Conservation (phyloP, 192 early-diverging fungal species). For the Backusella circina region DNA sequence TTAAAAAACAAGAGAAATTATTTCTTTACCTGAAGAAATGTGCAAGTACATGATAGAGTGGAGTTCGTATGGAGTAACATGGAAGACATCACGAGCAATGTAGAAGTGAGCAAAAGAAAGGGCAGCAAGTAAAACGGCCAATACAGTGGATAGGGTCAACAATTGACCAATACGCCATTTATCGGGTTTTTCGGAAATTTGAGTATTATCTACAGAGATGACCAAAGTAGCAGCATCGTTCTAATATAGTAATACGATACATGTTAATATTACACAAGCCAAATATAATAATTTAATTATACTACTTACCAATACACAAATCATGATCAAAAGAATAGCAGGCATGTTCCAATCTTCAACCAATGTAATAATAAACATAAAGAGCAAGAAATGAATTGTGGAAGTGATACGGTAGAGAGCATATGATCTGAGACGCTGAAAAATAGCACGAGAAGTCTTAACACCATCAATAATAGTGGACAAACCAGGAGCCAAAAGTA, state of each 20-base stretch:
- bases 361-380: slow-evolving; percentile 88
- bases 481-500: slow-evolving; percentile 79
- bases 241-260: background rate
- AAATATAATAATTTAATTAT: background rate
- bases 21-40: slow-evolving; percentile 61
- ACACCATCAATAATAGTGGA: slow-evolving; percentile 89
- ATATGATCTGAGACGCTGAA: slow-evolving; percentile 88
- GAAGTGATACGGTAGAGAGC: slow-evolving; percentile 90
- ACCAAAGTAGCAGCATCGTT: slow-evolving; percentile 90
- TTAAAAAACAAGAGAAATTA: too few relatives aligned
- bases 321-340: slow-evolving; percentile 76
- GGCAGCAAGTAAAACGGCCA: slow-evolving; percentile 72
- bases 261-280: background rate
- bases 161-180: slow-evolving; percentile 94
- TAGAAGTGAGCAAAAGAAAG: slow-evolving; percentile 84
- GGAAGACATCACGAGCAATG: slow-evolving; percentile 63
- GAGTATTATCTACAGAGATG: slow-evolving; percentile 88
- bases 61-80: slow-evolving; percentile 38
- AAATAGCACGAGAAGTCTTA: slow-evolving; percentile 81
- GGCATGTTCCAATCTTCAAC: slow-evolving; percentile 80
- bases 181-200: slow-evolving; percentile 83
- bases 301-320: slow-evolving; percentile 64
- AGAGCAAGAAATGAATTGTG: slow-evolving; percentile 91
- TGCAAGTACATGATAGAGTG: slow-evolving; percentile 94
- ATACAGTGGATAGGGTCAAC: slow-evolving; percentile 72